phyloP scores from a whole-genome alignment of 768 basidiomycete genomes.

The Termitomyces sp. region DNA sequence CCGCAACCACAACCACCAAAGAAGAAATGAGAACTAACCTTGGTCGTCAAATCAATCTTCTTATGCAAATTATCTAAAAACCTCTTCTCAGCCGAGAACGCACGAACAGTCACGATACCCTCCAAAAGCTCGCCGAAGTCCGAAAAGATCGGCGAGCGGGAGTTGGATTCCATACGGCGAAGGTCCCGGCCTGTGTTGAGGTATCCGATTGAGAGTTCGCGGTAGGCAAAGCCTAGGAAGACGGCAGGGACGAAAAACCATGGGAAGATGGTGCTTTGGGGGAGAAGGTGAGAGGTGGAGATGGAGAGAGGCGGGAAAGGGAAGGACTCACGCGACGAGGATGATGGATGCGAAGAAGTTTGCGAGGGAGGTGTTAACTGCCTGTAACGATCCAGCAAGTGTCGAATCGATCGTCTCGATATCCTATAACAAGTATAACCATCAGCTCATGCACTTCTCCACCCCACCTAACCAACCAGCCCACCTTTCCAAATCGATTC shows the following conservation, averaged over 20 bases:
- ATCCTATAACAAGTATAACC: constrained; percentile 49
- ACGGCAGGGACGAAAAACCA: constrained; percentile 76
- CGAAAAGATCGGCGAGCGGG: constrained; percentile 79
- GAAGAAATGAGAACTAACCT: constrained; percentile 36
- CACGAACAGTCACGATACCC: constrained; percentile 90
- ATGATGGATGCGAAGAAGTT: constrained; percentile 75
- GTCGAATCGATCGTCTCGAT: constrained; percentile 84
- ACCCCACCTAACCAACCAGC: background rate
- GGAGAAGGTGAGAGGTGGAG: background rate
- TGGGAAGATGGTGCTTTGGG: constrained; percentile 65
- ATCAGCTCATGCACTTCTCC: background rate
- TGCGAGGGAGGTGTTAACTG: constrained; percentile 76
- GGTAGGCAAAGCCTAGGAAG: constrained; percentile 73
- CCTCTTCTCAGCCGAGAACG: constrained; percentile 76
- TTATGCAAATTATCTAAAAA: constrained; percentile 74
- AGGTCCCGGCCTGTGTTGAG: constrained; percentile 80
- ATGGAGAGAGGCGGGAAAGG: background rate
- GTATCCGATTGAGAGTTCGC: constrained; percentile 65
- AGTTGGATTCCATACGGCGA: constrained; percentile 87
- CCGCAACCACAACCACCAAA: no score
- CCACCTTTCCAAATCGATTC: constrained; percentile 76
- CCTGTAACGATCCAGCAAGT: constrained; percentile 63
- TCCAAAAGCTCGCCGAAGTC: constrained; percentile 81
- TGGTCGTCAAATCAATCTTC: constrained; percentile 76
- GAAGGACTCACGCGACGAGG: constrained; percentile 58